Conservation (phyloP, 1,284 basidiomycete genomes). For the Ceratobasidium sp. region DNA sequence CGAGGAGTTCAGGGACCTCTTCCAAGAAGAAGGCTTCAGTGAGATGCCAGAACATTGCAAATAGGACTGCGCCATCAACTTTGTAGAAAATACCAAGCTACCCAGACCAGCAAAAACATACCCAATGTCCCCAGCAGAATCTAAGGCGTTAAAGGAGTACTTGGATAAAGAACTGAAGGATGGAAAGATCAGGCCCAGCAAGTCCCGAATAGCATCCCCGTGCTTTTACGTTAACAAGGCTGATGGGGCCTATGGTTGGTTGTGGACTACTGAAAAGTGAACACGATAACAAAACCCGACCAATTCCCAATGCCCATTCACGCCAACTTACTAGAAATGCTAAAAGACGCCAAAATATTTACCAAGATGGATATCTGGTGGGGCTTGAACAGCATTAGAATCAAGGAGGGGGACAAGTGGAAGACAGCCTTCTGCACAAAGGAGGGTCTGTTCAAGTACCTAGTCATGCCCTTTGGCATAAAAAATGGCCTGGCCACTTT, state of each 20-base stretch:
- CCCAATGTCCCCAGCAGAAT: too few relatives aligned
- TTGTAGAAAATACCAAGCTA: background rate
- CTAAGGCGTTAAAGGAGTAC: too few relatives aligned
- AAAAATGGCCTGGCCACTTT: too few relatives aligned
- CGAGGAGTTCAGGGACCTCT: background rate
- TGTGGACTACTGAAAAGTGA: background rate
- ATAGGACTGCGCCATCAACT: conserved; percentile 2
- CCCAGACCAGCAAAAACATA: background rate
- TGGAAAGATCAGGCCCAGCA: background rate
- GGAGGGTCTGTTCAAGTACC: conserved; percentile 58
- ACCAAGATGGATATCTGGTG: too few relatives aligned
- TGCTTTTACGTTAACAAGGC: too few relatives aligned
- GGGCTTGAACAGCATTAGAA: conserved; percentile 50
- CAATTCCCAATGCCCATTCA: background rate
- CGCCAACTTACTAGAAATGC: too few relatives aligned
- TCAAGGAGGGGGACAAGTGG: conserved; percentile 53
- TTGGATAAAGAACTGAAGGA: too few relatives aligned
- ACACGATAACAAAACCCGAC: background rate
- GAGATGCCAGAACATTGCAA: too few relatives aligned
- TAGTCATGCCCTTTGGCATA: conserved; percentile 58
- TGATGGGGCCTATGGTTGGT: background rate
- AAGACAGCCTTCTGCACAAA: conserved; percentile 58
- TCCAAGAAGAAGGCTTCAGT: too few relatives aligned
- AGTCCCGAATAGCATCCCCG: background rate
- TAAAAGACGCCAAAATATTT: conserved; percentile 31